Evolutionary conservation across 306 rosid genomes (phyloP).

Genomic region (Carpinus viminea): DNA sequence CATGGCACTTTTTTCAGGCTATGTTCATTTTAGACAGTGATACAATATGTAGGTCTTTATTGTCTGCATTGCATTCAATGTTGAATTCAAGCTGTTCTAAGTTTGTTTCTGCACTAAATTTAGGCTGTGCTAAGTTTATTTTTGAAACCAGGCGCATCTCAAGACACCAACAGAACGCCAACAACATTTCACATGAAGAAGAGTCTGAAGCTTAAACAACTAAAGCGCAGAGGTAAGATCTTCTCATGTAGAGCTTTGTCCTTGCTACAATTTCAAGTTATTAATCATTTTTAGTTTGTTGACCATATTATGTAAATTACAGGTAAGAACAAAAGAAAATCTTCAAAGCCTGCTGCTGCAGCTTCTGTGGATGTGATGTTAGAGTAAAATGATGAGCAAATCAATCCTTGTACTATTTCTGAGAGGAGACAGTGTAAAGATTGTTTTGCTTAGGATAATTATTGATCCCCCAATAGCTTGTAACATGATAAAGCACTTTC

Average conservation of each 20-base stretch:
- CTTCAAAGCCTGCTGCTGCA: slow-evolving; percentile 41
- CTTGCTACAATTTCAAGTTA: background rate
- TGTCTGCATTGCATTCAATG: background rate
- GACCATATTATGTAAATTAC: background rate
- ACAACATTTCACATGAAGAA: slow-evolving; percentile 55
- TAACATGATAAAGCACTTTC: background rate
- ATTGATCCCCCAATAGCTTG: background rate
- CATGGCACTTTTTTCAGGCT: background rate
- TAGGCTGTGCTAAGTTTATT: slow-evolving; percentile 15
- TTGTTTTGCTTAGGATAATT: background rate
- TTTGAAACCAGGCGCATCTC: slow-evolving; percentile 32
- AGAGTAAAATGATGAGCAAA: slow-evolving; percentile 31
- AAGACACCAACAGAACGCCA: slow-evolving; percentile 24
- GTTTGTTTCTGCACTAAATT: slow-evolving; percentile 17
- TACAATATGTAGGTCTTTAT: background rate
- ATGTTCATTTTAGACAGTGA: background rate
- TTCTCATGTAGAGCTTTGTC: background rate
- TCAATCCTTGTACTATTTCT: background rate
- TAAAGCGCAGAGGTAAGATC: slow-evolving; percentile 53
- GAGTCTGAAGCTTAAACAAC: slow-evolving; percentile 52
- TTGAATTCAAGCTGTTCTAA: slow-evolving; percentile 1
- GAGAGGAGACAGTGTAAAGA: background rate
- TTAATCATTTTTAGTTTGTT: background rate
- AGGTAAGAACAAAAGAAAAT: slow-evolving; percentile 63
- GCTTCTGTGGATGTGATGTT: slow-evolving; percentile 57